Base-by-base conservation (phyloP, 768 basidiomycete species). In the Pleurotus ostreatus region DNA sequence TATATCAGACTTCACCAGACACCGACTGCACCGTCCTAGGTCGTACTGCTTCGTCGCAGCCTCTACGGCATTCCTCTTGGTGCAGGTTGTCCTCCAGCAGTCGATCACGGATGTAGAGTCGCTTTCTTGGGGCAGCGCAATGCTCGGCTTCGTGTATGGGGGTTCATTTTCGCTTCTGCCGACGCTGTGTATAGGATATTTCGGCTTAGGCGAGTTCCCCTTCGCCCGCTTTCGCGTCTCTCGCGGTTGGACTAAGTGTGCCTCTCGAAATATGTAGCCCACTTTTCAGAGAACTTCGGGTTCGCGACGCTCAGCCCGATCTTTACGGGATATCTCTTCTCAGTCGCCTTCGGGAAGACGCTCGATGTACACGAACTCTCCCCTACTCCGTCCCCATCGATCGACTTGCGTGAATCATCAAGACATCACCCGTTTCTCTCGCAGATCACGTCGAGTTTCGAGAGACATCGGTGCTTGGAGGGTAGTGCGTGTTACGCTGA, bases 221-320 rank as follows among this genome's bases (percentile, higher is more conserved):
- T n/a, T n/a, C n/a, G n/a, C n/a, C n/a, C n/a, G n/a, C n/a, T n/a
- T n/a, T n/a, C n/a, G n/a, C n/a, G n/a, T n/a, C n/a, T n/a, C n/a
- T n/a, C n/a, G n/a, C n/a, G n/a, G n/a, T n/a, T n/a, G n/a, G n/a
- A n/a, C n/a, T n/a, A n/a, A n/a, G n/a, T n/a, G n/a, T n/a, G n/a
- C n/a, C n/a, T n/a, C n/a, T 34, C 34, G 12, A 55, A 39, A 56
- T 15, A 51, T 22, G 12, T 60, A 86, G 85, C 76, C 12, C 87
- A 88, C 64, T 88, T 90, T 61, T 86, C 85, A 0, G 88, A 94
- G 71, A 94, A 94, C 69, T 93, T 87, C 87, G 92, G 92, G 6
- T 90, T 81, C 64, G 74, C 89, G 22, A 81, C 83, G 15, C 71
- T 92, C 47, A 80, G 88, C 1, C 91, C 94, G 1, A 71, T 92